Base-by-base conservation (phyloP, 805 yeast genomes). In the Wickerhamomyces bovis region DNA sequence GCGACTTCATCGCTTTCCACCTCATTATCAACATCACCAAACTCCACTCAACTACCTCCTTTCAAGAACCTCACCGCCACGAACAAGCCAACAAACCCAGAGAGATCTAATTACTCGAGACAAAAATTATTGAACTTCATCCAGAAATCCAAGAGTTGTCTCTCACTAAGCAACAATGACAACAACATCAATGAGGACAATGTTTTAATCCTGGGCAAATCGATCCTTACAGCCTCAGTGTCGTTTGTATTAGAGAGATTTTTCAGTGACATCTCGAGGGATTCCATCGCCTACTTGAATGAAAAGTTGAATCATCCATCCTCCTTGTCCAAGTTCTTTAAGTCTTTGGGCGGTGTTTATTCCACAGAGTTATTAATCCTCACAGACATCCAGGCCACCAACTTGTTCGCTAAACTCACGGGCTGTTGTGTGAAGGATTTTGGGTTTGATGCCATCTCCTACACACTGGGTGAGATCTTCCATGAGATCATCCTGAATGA, bases 361-460 rank as follows among this genome's bases (percentile, higher is more conserved):
- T 50, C 53, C 1, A 43, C 62, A 62, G 51, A 58, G 22, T 57
- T 58, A 2, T 31, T 54, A 31, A 49, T 57, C 18, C 53, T 79
- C 30, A 70, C 66, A 45, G 81, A 79, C 48, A 75, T 69, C 21
- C 72, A 76, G 25, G 82, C 84, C 0, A 68, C 76, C 0, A 71
- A 78, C 44, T 65, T 85, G 4, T 66, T 85, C 41, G 74, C 74
- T 53, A 76, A 81, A 35, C 58, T 83, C 22, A 59, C 85, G 19
- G 95, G 94, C 2, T 81, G 84, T 10, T 76, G 88, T 50, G 74
- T 84, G 33, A 82, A 80, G 51, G 95, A 87, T 63, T 87, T 82
- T 67, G 95, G 95, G 1, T 87, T 87, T 60, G 89, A 88, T 56
- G 60, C 73, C 3, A 72, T 82, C n/a, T 66, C 85, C 47, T 73